Percentiles rank a stretch among this genome's conserved stretches.
Evolutionary conservation across 257 asterid species (phyloP).

Genomic region (Forsythia viridissima): DNA sequence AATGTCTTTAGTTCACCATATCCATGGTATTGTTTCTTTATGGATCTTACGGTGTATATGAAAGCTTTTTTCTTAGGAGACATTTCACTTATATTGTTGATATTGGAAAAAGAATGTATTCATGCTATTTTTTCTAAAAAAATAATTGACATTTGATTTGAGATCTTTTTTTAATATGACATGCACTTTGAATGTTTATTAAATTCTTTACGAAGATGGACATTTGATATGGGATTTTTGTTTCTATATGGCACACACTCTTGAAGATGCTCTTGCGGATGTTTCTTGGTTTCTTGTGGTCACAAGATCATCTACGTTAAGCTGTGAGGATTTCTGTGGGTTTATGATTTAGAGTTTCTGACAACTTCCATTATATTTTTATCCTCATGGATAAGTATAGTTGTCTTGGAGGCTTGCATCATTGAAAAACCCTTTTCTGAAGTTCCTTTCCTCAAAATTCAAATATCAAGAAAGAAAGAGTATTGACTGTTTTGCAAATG

Average conservation of each 20-base stretch:
- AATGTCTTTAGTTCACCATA: not conserved
- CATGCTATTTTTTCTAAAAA: not conserved
- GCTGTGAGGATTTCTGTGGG: not conserved
- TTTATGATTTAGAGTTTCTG: not conserved
- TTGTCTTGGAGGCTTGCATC: conserved; percentile 9
- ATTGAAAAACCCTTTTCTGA: not conserved
- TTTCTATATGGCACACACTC: not conserved
- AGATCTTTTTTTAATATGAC: not conserved
- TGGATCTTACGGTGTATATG: not conserved
- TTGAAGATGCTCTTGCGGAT: not conserved
- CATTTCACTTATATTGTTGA: not conserved
- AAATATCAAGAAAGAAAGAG: conserved; percentile 2
- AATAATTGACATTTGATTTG: not conserved
- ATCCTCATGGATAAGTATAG: conserved; percentile 1
- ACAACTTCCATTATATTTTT: not conserved
- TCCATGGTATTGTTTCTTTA: not conserved
- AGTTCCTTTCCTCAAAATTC: not conserved
- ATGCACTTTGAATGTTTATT: not conserved
- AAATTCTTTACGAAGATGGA: not conserved
- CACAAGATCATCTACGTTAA: conserved; percentile 48
- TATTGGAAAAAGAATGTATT: no score
- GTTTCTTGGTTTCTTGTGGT: conserved; percentile 24
- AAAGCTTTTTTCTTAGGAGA: not conserved
- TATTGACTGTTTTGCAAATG: not conserved
- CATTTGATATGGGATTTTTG: not conserved